Percentiles rank a stretch among this genome's conserved stretches.
These are phyloP conservation scores for Gymnopus androsaceus DNA, from an alignment of 1,284 basidiomycete species.

Conservation along the genomic window DNA sequence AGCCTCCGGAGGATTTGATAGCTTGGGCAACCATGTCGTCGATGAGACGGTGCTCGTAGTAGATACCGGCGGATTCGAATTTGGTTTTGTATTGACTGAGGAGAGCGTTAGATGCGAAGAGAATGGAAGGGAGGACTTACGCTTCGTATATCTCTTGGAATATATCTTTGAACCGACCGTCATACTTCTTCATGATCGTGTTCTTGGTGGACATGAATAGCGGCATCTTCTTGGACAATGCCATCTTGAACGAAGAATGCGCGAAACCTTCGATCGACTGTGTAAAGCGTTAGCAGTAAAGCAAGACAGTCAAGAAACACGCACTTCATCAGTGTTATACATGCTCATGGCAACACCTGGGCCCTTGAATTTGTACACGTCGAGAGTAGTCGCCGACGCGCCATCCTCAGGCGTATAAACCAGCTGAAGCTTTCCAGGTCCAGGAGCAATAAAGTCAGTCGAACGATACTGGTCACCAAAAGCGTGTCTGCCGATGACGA, in stretches of 20 bases:
- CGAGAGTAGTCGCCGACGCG: constrained; percentile 60
- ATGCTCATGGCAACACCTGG: constrained; percentile 89
- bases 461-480: constrained; percentile 91
- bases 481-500: constrained; percentile 95
- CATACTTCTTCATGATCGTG: constrained; percentile 95
- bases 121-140: constrained; percentile 35
- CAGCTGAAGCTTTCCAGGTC: constrained; percentile 88
- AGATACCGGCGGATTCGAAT: constrained; percentile 84
- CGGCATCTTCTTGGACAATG: constrained; percentile 92
- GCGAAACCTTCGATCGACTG: constrained; percentile 94
- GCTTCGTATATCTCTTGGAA: constrained; percentile 93
- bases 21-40: constrained; percentile 98
- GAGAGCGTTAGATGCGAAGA: background rate
- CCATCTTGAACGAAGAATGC: constrained; percentile 98
- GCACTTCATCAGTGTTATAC: constrained; percentile 93
- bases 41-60: constrained; percentile 95
- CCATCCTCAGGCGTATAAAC: constrained; percentile 83
- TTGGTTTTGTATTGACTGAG: constrained; percentile 77
- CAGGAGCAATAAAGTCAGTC: constrained; percentile 87
- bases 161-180: constrained; percentile 98
- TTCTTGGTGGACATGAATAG: constrained; percentile 99
- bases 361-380: constrained; percentile 91
- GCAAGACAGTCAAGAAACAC: background rate
- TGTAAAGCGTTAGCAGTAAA: background rate
- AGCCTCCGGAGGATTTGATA: constrained; percentile 95